Evolutionary conservation across 1,139 yeast species (phyloP), one percentile per base, ranked within the genome.

Genomic region (Meyerozyma elateridarum): DNA sequence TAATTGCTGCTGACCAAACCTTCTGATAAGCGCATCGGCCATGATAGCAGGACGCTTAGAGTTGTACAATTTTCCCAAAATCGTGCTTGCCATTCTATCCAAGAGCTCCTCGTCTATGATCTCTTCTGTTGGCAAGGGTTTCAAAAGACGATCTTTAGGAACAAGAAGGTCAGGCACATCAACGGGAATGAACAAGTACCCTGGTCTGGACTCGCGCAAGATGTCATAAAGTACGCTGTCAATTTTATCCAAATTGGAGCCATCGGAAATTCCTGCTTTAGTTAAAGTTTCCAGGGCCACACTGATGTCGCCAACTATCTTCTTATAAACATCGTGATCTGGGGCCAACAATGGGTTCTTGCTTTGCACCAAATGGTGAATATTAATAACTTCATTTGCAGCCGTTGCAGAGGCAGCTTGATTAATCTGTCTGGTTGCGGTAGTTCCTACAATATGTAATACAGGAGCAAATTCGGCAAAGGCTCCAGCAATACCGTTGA

Each of bases 401-500:
- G 31, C 22, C 41, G 19, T 40, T 32, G 35, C 37, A 37, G 37
- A 16, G 34, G 40, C 42, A 2, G 70, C 60, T 26, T 59, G 54
- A 42, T 55, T 33, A 25, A 49, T 41, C 28, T 48, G 49, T 28
- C 44, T 49, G 2, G 52, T 45, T 11, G 66, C 60, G 32, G 84
- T 76, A 20, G 85, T 79, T 30, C 96, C 96, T 24, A 87, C 95
- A 46, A 87, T 77, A 59, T 85, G 95, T 37, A 87, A 65, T 18
- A 85, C 68, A 8, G 94, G 94, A 21, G 76, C 77, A 51, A 72
- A 79, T 56, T 85, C 95, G 29, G 91, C 82, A 58, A 72, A 82
- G 6, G 94, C 77, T 40, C 95, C 94, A 30, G 89, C 76, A 39
- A 84, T 69, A 32, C 94, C 96, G 59, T 85, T 87, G 42, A 85